Conservation (phyloP, 148 eudicot species). For the Chenopodium suecicum region DNA sequence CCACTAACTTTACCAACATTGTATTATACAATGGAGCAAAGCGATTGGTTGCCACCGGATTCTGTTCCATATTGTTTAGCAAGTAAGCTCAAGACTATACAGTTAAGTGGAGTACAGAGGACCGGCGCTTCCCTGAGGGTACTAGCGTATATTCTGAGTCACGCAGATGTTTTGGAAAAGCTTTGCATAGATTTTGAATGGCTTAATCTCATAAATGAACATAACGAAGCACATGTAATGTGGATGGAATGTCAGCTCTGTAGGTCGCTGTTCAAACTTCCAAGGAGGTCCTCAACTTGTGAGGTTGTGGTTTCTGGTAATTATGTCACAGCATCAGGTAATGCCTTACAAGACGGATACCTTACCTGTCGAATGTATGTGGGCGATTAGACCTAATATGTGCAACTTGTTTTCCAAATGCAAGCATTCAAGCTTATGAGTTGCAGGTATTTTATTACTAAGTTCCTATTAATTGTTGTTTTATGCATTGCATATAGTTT, state of each 20-base stretch:
- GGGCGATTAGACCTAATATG: no score
- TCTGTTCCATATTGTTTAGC: background rate
- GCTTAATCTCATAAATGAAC: background rate
- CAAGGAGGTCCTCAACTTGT: background rate
- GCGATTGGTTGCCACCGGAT: background rate
- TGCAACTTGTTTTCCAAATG: no score
- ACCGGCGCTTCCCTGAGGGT: background rate
- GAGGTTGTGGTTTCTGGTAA: background rate
- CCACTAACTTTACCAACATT: no score
- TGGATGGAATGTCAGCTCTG: background rate
- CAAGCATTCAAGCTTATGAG: no score
- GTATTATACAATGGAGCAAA: no score
- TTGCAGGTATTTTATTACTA: no score
- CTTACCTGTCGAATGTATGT: no score
- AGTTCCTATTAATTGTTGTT: no score
- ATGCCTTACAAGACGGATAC: background rate
- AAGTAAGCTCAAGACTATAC: background rate
- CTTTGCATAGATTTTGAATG: background rate
- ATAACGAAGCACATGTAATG: background rate
- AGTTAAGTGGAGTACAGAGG: background rate
- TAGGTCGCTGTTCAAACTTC: background rate
- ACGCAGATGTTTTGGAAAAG: background rate
- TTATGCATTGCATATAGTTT: no score
- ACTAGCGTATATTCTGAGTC: background rate
- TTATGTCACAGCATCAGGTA: background rate